Conservation (phyloP, 164 flowering plant genomes). For the Stephania cephalantha region DNA sequence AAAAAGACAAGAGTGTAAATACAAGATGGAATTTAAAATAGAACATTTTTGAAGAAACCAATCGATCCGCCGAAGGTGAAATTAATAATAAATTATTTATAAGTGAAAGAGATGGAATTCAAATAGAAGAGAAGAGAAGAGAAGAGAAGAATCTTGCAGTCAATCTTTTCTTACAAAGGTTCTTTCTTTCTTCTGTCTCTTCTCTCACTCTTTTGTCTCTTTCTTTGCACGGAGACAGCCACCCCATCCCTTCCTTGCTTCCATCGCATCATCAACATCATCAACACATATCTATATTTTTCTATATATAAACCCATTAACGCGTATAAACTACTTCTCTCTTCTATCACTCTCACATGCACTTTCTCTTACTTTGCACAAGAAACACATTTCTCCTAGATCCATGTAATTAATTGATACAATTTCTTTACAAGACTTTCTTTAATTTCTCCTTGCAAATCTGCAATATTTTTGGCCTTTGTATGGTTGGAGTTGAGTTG, state of each 20-base stretch:
- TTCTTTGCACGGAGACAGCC: constrained; percentile 29
- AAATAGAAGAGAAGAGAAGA: constrained; percentile 13
- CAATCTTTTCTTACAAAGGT: constrained; percentile 35
- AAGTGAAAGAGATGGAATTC: neutral
- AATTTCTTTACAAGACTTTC: no score
- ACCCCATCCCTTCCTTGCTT: constrained; percentile 6
- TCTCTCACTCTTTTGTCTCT: constrained; percentile 62
- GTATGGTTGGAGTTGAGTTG: no score
- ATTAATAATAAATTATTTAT: neutral
- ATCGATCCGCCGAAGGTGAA: neutral
- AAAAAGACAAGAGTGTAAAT: neutral
- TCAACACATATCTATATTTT: no score
- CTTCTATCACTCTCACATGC: neutral
- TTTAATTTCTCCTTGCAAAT: no score
- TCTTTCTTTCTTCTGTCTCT: constrained; percentile 54
- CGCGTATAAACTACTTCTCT: neutral
- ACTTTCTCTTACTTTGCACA: constrained; percentile 11
- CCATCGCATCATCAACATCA: neutral
- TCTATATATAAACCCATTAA: neutral
- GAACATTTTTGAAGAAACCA: neutral
- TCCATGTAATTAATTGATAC: no score
- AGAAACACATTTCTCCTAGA: constrained; percentile 31
- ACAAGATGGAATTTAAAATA: neutral
- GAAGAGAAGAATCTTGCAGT: constrained; percentile 31
- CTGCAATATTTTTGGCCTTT: no score